phyloP scores from a whole-genome alignment of 768 basidiomycete genomes.

The Lactarius hengduanensis region DNA sequence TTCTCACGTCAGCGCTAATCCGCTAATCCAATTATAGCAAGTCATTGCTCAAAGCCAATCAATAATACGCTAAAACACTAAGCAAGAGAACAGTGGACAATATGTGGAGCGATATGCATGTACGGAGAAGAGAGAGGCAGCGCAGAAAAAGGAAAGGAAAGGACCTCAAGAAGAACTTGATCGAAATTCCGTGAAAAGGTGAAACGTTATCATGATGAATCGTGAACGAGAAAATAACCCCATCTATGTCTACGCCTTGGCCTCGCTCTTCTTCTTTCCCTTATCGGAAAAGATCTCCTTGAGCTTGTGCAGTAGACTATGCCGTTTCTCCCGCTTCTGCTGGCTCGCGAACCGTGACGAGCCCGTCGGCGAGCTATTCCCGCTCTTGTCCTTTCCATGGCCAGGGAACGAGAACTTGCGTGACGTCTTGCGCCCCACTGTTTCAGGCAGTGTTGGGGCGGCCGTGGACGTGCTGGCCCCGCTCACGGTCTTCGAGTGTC shows the following conservation, averaged over 20 bases:
- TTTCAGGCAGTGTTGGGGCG: slow-evolving; percentile 2
- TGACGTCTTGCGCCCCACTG: slow-evolving; percentile 12
- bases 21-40: neutral
- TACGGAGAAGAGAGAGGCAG: neutral
- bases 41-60: neutral
- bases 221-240: neutral
- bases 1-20: neutral
- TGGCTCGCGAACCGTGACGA: slow-evolving; percentile 25
- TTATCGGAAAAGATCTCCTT: slow-evolving; percentile 29
- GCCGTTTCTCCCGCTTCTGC: slow-evolving; percentile 28
- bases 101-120: slow-evolving; percentile 4
- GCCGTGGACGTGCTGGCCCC: slow-evolving; percentile 13
- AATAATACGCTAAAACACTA: slow-evolving; percentile 1
- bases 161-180: neutral
- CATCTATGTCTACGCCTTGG: slow-evolving; percentile 22
- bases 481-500: slow-evolving; percentile 19
- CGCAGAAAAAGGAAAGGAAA: neutral
- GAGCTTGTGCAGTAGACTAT: slow-evolving; percentile 25
- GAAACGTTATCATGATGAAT: slow-evolving; percentile 8
- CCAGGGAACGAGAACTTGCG: slow-evolving; percentile 25
- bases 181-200: neutral
- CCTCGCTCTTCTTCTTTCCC: slow-evolving; percentile 24
- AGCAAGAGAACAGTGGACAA: neutral
- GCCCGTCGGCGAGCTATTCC: slow-evolving; percentile 20
- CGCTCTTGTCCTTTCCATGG: slow-evolving; percentile 13